Evolutionary conservation across 176 grass and related monocot species (phyloP).

Genomic region (Aegilops longissima): DNA sequence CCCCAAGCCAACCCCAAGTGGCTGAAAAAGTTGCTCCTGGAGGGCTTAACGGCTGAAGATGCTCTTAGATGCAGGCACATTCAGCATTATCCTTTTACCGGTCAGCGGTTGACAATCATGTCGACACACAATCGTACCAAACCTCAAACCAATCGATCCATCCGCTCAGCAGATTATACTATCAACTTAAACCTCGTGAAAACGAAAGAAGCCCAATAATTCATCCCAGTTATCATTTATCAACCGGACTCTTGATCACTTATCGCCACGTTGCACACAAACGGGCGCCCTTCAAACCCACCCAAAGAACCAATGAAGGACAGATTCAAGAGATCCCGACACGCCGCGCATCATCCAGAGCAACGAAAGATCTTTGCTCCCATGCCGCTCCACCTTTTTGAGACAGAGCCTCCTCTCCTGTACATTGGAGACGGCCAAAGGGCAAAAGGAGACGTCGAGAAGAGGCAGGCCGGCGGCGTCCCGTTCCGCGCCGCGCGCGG

Average conservation of each 20-base stretch:
- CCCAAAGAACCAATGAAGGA: neutral
- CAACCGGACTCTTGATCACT: neutral
- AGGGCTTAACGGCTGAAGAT: too few species aligned
- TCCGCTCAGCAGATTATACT: too few species aligned
- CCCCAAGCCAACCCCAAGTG: too few species aligned
- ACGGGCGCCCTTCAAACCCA: neutral
- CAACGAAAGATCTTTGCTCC: neutral
- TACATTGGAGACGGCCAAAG: neutral
- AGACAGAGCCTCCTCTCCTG: too few species aligned
- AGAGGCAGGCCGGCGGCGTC: neutral
- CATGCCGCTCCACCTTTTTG: neutral
- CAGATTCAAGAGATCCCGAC: neutral
- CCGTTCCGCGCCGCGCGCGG: neutral
- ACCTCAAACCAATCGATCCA: too few species aligned
- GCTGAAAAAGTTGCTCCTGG: too few species aligned
- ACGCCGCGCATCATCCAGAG: neutral
- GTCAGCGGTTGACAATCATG: too few species aligned
- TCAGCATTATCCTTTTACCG: too few species aligned
- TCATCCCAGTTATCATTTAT: too few species aligned
- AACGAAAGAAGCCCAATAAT: constrained; percentile 12
- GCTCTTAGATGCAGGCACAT: too few species aligned
- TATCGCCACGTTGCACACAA: neutral
- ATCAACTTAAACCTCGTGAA: neutral
- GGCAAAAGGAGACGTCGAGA: neutral
- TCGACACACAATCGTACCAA: too few species aligned